These are phyloP conservation scores for Plantago rigida DNA, from an alignment of 305 asterid species.

Conservation along the genomic window DNA sequence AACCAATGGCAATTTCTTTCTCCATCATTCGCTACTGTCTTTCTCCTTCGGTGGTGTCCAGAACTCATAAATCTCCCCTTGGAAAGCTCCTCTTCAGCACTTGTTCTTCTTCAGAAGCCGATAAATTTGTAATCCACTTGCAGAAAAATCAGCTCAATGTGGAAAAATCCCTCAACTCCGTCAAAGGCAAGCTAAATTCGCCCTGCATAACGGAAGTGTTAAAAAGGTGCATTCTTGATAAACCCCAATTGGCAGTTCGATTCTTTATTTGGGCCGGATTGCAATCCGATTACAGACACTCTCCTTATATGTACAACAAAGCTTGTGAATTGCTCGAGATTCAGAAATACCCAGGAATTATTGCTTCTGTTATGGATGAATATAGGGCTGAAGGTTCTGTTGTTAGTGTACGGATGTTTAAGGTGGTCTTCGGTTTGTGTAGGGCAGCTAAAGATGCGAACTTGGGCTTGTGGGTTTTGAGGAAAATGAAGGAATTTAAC, in stretches of 20 bases:
- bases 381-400: slow-evolving; percentile 42
- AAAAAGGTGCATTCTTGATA: slow-evolving; percentile 41
- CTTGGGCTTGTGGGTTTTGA: slow-evolving; percentile 61
- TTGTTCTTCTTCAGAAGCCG: slow-evolving; percentile 36
- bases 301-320: slow-evolving; percentile 43
- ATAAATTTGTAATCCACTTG: slow-evolving; percentile 41
- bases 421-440: slow-evolving; percentile 63
- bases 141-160: slow-evolving; percentile 31
- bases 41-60: slow-evolving; percentile 23
- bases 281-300: slow-evolving; percentile 52
- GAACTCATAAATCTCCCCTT: slow-evolving; percentile 23
- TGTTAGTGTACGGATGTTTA: slow-evolving; percentile 54
- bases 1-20: slow-evolving; percentile 24
- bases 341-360: slow-evolving; percentile 35
- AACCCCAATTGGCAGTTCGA: slow-evolving; percentile 53
- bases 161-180: slow-evolving; percentile 42
- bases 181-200: slow-evolving; percentile 42
- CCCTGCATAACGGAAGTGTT: slow-evolving; percentile 49
- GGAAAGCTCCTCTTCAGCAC: slow-evolving; percentile 28
- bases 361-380: slow-evolving; percentile 46
- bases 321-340: slow-evolving; percentile 54
- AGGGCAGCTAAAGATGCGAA: slow-evolving; percentile 61
- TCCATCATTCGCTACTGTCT: slow-evolving; percentile 29
- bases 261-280: slow-evolving; percentile 84
- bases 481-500: slow-evolving; percentile 60